Percentiles rank a stretch among this genome's conserved stretches.
Conservation (phyloP, 441 rosid species). For the Croton setiger region DNA sequence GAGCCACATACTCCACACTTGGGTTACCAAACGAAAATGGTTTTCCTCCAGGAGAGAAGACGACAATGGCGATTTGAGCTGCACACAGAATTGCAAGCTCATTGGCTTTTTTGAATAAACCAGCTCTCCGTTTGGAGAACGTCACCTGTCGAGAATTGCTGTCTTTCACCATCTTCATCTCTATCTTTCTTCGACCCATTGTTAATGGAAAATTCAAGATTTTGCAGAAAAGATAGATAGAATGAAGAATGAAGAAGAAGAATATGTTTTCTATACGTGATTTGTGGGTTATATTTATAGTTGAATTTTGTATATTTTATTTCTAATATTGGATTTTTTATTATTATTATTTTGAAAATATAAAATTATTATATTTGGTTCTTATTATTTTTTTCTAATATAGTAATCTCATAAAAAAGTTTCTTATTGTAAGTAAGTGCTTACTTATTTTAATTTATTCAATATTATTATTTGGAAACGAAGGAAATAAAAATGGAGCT, state of each 20-base stretch:
- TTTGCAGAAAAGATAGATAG: too few relatives aligned
- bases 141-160: constrained; percentile 43
- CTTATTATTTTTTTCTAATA: not conserved
- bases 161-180: constrained; percentile 37
- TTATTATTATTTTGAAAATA: not conserved
- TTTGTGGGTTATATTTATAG: not conserved
- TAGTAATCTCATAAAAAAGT: not conserved
- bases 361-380: not conserved
- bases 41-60: constrained; percentile 41
- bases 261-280: not conserved
- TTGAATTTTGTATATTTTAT: not conserved
- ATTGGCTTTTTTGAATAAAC: constrained; percentile 47
- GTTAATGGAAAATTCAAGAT: not conserved
- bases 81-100: constrained; percentile 48
- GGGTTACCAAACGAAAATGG: constrained; percentile 47
- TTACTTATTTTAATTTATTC: not conserved
- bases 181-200: constrained; percentile 43
- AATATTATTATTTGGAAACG: not conserved
- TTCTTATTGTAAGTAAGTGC: not conserved
- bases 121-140: constrained; percentile 46
- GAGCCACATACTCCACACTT: constrained; percentile 23
- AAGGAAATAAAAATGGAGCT: not conserved
- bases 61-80: constrained; percentile 34
- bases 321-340: not conserved
- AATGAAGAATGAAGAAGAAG: too few relatives aligned